phyloP scores from a whole-genome alignment of 345 rosid species.

The Salix purpurea region DNA sequence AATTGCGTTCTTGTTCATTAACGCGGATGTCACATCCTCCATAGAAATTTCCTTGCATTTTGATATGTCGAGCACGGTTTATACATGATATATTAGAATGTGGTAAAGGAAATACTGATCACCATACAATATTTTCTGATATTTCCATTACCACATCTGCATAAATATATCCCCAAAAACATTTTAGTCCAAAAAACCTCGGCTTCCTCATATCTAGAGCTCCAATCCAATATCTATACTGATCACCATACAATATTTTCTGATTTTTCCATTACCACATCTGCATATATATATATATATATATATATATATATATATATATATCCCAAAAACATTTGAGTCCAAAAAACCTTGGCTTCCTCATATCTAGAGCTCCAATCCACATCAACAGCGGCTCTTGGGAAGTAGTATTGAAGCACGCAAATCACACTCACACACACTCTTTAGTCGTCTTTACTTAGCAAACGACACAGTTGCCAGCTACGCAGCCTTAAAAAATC shows the following conservation, averaged over 20 bases:
- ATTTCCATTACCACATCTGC: neutral
- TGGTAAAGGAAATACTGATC: neutral
- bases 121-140: neutral
- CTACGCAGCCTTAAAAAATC: neutral
- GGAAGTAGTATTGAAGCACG: neutral
- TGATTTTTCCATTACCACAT: too few species aligned
- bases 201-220: neutral
- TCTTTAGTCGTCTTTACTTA: neutral
- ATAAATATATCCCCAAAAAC: neutral
- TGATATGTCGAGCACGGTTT: neutral
- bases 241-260: too few species aligned
- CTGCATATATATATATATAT: too few species aligned
- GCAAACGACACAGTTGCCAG: conserved; percentile 15
- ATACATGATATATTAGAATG: neutral
- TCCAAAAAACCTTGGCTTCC: neutral
- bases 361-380: neutral
- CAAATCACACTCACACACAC: neutral
- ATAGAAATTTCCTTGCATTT: neutral
- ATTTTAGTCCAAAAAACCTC: neutral
- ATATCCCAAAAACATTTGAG: too few species aligned
- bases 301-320: neutral
- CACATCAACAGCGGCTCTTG: neutral
- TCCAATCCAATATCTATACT: neutral
- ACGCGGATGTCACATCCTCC: too few species aligned
- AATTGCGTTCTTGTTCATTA: too few species aligned